A percentile compares a stretch with the other conserved stretches of the same genome.
Conservation (phyloP, 257 asterid species). For the Ilex aquifolium region DNA sequence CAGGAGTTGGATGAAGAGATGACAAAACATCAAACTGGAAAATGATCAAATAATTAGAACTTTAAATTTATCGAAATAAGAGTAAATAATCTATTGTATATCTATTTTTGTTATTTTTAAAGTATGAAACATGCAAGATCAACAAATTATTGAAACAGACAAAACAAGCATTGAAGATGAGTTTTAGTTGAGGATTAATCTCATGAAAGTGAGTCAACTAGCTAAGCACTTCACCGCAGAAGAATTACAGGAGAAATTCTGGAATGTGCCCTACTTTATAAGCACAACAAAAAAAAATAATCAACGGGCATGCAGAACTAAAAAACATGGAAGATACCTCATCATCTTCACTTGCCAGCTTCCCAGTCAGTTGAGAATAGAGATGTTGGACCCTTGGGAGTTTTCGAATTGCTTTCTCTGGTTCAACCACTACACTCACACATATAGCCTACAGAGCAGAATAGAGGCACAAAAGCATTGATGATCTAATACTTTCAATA, state of each 20-base stretch:
- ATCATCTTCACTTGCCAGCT: slow-evolving; percentile 62
- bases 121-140: too few species aligned
- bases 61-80: background rate
- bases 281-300: background rate
- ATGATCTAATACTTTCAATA: background rate
- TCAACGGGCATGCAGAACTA: background rate
- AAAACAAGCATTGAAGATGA: too few species aligned
- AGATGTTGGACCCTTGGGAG: slow-evolving; percentile 92
- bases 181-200: too few species aligned
- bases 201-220: too few species aligned
- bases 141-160: too few species aligned
- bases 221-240: background rate
- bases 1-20: slow-evolving; percentile 97
- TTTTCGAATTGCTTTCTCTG: slow-evolving; percentile 76
- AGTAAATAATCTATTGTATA: background rate
- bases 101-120: background rate
- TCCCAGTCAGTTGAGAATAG: slow-evolving; percentile 73
- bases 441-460: slow-evolving; percentile 51
- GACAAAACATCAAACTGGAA: slow-evolving; percentile 80
- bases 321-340: slow-evolving; percentile 40
- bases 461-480: slow-evolving; percentile 5
- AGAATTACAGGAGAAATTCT: too few species aligned
- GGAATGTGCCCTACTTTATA: background rate
- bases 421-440: slow-evolving; percentile 53
- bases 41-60: slow-evolving; percentile 12